Evolutionary conservation across 768 basidiomycete genomes (phyloP).

Genomic region (Tricholoma sp.): DNA sequence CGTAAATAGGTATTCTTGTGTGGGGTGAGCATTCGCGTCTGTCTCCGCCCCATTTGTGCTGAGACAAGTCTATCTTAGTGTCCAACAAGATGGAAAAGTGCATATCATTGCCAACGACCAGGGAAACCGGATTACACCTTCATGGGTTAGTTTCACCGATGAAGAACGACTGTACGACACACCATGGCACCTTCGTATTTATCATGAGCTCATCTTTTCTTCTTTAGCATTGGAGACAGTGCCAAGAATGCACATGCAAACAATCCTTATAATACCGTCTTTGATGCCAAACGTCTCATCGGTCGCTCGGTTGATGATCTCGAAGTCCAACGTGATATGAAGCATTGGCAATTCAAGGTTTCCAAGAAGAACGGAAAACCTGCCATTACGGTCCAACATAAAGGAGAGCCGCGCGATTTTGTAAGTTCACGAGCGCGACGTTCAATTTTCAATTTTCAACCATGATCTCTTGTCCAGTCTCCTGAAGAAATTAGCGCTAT

Average conservation of each 20-base stretch:
- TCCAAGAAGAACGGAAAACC: constrained; percentile 80
- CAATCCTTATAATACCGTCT: constrained; percentile 91
- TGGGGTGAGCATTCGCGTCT: constrained; percentile 57
- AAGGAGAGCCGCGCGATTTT: constrained; percentile 76
- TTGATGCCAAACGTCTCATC: constrained; percentile 95
- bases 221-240: constrained; percentile 74
- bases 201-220: constrained; percentile 13
- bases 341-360: constrained; percentile 90
- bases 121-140: constrained; percentile 85
- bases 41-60: not conserved
- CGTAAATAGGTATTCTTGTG: constrained; percentile 79
- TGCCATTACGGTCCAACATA: constrained; percentile 70
- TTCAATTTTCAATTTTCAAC: not conserved
- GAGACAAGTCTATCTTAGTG: constrained; percentile 35
- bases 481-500: constrained; percentile 95
- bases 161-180: constrained; percentile 64
- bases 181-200: not conserved
- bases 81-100: constrained; percentile 80
- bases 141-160: constrained; percentile 78
- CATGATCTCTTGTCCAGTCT: constrained; percentile 40
- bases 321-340: constrained; percentile 78
- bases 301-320: constrained; percentile 80
- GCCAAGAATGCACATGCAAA: constrained; percentile 95
- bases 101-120: constrained; percentile 91
- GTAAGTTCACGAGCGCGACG: constrained; percentile 41